Percentiles rank a stretch among this genome's conserved stretches.
phyloP scores from a whole-genome alignment of 441 rosid species.

The Isatis lusitanica region DNA sequence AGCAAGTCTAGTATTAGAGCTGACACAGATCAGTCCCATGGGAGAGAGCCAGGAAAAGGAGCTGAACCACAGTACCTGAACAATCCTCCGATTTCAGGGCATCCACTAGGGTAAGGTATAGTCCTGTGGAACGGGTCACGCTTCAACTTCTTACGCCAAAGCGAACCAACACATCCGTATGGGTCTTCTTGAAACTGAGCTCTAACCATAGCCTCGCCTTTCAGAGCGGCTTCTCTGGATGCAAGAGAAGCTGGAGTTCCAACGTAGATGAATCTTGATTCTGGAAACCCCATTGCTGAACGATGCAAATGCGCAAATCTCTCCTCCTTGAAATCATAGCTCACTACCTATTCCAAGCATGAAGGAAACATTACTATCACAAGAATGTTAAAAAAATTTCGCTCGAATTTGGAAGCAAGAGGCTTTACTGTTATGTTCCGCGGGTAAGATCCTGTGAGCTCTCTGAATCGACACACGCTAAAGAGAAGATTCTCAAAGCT shows the following conservation, averaged over 20 bases:
- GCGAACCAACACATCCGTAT: slow-evolving; percentile 76
- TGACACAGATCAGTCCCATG: slow-evolving; percentile 50
- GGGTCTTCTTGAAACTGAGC: slow-evolving; percentile 85
- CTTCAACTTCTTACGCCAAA: slow-evolving; percentile 74
- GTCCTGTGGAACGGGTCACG: slow-evolving; percentile 96
- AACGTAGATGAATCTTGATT: slow-evolving; percentile 65
- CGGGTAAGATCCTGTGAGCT: slow-evolving; percentile 91
- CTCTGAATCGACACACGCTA: slow-evolving; percentile 88
- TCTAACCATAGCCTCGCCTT: slow-evolving; percentile 81
- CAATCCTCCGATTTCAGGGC: slow-evolving; percentile 77
- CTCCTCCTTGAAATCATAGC: slow-evolving; percentile 89
- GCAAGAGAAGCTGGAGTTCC: slow-evolving; percentile 71
- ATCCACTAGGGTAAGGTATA: slow-evolving; percentile 86
- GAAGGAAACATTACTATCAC: neutral
- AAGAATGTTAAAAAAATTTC: neutral
- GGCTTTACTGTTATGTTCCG: slow-evolving; percentile 82
- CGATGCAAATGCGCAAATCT: slow-evolving; percentile 84
- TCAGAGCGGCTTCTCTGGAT: slow-evolving; percentile 69
- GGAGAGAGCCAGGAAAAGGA: slow-evolving; percentile 78
- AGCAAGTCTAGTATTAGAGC: slow-evolving; percentile 18
- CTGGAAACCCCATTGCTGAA: slow-evolving; percentile 79
- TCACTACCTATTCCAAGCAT: slow-evolving; percentile 61
- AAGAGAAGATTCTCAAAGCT: slow-evolving; percentile 98
- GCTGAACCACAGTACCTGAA: slow-evolving; percentile 75
- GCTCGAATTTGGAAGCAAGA: neutral